Evolutionary conservation across 306 rosid genomes (phyloP).

Genomic region (Arachis stenosperma): DNA sequence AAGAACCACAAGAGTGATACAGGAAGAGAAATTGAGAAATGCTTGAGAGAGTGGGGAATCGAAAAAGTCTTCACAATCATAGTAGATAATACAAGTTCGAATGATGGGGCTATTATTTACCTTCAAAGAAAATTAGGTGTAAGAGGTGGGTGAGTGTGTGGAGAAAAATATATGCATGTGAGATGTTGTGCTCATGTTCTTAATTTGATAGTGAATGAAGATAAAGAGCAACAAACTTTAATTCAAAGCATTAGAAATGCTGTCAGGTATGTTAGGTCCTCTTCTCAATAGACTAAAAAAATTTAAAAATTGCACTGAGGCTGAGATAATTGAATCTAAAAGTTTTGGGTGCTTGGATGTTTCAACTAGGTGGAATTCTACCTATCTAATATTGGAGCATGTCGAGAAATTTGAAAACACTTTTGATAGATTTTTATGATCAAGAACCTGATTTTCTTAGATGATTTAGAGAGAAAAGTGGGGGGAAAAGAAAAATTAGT

Average conservation of each 20-base stretch:
- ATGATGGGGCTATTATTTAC: too few species aligned
- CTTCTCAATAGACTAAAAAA: neutral
- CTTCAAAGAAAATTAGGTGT: too few species aligned
- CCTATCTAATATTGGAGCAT: neutral
- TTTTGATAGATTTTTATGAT: slow-evolving; percentile 3
- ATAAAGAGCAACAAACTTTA: neutral
- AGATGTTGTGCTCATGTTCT: too few species aligned
- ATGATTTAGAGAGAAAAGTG: too few species aligned
- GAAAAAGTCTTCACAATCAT: too few species aligned
- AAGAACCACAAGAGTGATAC: slow-evolving; percentile 4
- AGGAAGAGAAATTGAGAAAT: too few species aligned
- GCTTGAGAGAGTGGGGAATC: too few species aligned
- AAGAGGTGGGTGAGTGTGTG: too few species aligned
- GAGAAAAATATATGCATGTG: too few species aligned
- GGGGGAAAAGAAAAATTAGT: too few species aligned
- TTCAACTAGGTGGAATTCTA: neutral
- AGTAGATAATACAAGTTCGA: too few species aligned
- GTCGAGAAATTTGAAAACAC: slow-evolving; percentile 3
- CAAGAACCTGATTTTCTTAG: neutral
- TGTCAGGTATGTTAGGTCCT: neutral
- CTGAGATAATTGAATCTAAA: neutral
- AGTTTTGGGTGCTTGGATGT: neutral
- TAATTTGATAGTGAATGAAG: neutral
- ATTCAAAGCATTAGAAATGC: neutral
- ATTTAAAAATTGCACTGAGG: slow-evolving; percentile 2